Conservation (phyloP, 1,139 yeast genomes). For the Yamadazyma aaseri region DNA sequence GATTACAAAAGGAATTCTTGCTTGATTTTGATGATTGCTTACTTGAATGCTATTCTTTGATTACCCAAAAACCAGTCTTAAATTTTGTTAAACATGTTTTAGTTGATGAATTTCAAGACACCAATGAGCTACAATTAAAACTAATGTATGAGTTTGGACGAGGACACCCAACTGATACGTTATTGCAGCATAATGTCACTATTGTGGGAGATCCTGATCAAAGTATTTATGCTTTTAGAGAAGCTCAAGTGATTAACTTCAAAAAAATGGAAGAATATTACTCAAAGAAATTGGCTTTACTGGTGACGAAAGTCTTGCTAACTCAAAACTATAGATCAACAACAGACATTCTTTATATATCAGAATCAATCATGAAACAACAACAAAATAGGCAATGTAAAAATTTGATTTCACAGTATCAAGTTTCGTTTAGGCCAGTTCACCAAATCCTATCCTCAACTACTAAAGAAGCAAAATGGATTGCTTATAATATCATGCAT, state of each 20-base stretch:
- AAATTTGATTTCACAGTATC: constrained; percentile 45
- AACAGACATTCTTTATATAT: constrained; percentile 57
- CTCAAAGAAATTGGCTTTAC: constrained; percentile 18
- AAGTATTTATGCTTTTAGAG: constrained; percentile 84
- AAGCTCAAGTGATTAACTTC: constrained; percentile 74
- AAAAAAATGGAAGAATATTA: constrained; percentile 53
- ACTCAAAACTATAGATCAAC: constrained; percentile 82
- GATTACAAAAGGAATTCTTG: constrained; percentile 38
- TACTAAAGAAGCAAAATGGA: constrained; percentile 55
- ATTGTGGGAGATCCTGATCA: constrained; percentile 98
- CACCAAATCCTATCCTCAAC: constrained; percentile 38
- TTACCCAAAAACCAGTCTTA: constrained; percentile 46
- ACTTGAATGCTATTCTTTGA: constrained; percentile 49
- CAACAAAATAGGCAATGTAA: constrained; percentile 49
- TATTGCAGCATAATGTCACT: constrained; percentile 53
- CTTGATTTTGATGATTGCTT: constrained; percentile 87
- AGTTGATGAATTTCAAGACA: constrained; percentile 95
- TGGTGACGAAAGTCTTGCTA: constrained; percentile 39
- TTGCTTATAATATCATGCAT: constrained; percentile 54
- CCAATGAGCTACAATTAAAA: constrained; percentile 72
- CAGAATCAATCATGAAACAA: constrained; percentile 67
- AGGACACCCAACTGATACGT: constrained; percentile 24
- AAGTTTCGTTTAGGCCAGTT: constrained; percentile 46
- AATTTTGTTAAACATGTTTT: constrained; percentile 63
- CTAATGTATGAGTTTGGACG: constrained; percentile 61